Base-by-base conservation (phyloP, 805 yeast genomes). In the Millerozyma acaciae region DNA sequence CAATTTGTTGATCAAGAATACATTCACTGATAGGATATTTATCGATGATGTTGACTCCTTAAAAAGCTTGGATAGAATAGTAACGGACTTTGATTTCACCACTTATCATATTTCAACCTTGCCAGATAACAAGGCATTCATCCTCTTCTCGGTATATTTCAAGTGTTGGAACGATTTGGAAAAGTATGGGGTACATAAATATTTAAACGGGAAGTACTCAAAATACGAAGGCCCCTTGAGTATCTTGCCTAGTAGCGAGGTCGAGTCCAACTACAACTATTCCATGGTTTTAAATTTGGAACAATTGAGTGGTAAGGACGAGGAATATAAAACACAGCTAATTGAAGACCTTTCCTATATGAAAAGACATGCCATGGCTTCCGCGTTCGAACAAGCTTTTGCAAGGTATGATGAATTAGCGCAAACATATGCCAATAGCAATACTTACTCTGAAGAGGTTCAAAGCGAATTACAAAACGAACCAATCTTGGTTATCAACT, bases 11-110 rank as follows among this genome's bases (percentile, higher is more conserved):
- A 71, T 93, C 44, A 79, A 86, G 53, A 81, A 85, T 45, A 79
- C 96, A 1, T 71, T 93, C 43, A 73, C 78, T 21, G 95, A 84
- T 54, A 76, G 88, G 32, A 63, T 84, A 33, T 56, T 66, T 16
- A 62, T 67, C 15, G 63, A 58, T 16, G 70, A 75, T 3, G 79
- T 68, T 18, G 36, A 47, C 3, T 42, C 46, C 2, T 37, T 45
- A 26, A 64, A 72, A 30, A 62, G 76, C 5, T 68, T 87, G 42
- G 97, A 93, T 61, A 77, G 97, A 57, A 79, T 90, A 41, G 76
- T 93, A 42, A 81, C 95, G 24, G 99, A 93, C 65, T 93, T 93
- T 50, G 99, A 93, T 60, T 87, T 87, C 64, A 95, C 96, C 31
- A 84, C 93, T 19, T 89, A 84, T 62, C 97, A 90, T 59, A 69